These are phyloP conservation scores for Lagenidium giganteum DNA, from an alignment of 352 stramenopile genomes.

Conservation along the genomic window DNA sequence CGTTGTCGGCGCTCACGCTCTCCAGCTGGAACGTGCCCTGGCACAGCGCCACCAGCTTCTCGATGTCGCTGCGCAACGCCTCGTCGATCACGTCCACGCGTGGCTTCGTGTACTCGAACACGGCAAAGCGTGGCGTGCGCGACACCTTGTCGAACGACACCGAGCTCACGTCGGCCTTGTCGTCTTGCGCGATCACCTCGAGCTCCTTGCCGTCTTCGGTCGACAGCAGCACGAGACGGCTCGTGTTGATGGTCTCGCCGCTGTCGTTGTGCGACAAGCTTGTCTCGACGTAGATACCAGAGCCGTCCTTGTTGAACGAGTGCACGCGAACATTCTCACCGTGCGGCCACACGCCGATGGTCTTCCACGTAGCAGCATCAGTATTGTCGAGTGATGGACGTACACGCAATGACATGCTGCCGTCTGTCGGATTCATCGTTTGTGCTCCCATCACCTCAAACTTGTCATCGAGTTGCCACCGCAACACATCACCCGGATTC, in stretches of 20 bases:
- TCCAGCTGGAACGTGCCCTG: constrained; percentile 24
- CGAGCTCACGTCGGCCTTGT: constrained; percentile 18
- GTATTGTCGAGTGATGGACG: constrained; percentile 10
- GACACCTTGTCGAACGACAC: constrained; percentile 25
- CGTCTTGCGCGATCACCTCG: constrained; percentile 24
- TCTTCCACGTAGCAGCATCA: constrained; percentile 21
- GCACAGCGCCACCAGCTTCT: constrained; percentile 10
- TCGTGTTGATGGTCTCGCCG: constrained; percentile 21
- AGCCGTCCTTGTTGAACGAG: constrained; percentile 22
- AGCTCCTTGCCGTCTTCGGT: constrained; percentile 21
- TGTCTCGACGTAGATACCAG: constrained; percentile 29
- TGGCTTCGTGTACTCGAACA: constrained; percentile 33
- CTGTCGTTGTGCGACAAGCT: constrained; percentile 22
- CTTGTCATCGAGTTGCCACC: constrained; percentile 23
- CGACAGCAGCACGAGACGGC: constrained; percentile 34
- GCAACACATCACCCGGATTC: constrained; percentile 25
- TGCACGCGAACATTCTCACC: constrained; percentile 22
- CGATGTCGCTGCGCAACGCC: constrained; percentile 22
- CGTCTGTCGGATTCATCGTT: constrained; percentile 10
- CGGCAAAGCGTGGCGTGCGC: constrained; percentile 16
- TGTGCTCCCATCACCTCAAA: constrained; percentile 22
- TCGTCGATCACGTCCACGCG: constrained; percentile 27
- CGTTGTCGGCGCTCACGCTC: constrained; percentile 34
- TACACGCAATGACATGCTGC: constrained; percentile 23
- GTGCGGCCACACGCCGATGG: constrained; percentile 29